Evolutionary conservation across 1,139 yeast species (phyloP), one percentile per base, ranked within the genome.

Genomic region (Citeromyces hawaiiensis): DNA sequence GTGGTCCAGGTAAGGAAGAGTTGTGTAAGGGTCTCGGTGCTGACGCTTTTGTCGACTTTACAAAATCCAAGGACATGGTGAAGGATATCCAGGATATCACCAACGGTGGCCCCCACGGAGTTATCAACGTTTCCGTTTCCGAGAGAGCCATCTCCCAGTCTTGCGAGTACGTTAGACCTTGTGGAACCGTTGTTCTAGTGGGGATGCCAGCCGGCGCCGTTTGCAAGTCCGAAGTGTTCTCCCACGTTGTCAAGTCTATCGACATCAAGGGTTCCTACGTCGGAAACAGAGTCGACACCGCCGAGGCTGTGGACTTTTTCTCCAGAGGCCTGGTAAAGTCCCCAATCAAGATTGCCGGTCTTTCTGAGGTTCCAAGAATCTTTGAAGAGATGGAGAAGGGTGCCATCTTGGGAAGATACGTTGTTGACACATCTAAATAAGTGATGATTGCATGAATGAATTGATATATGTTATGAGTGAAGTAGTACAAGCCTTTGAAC

Each of bases 231-330:
- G 70, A 76, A 41, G 80, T 80, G 40, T 79, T 80, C 57, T 67
- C 68, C 35, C 71, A 80, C 41, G 87, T 80, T 42, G 70, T 76
- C 45, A 78, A 70, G 58, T 73, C 83, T 37, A 66, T 78, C 47
- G 65, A 65, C 50, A 74, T 80, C 52, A 71, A 63, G 54, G 88
- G 87, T 54, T 79, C 87, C 38, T 79, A 79, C 53, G 87, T 80
- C 43, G 88, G 88, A 55, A 79, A 79, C 72, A 73, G 88, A 66
- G 83, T 82, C 47, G 87, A 80, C 58, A 70, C 85, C 36, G 69
- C 82, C 49, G 87, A 78, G 61, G 87, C 88, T 42, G 59, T 80
- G 48, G 86, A 79, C 51, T 79, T 79, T 69, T 80, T 77, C 59
- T 41, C 70, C 44, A 70, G 87, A 66, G 87, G 87, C 43, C 63